phyloP scores from a whole-genome alignment of 2,329 filamentous ascomycete species.

The Dothistroma septosporum region DNA sequence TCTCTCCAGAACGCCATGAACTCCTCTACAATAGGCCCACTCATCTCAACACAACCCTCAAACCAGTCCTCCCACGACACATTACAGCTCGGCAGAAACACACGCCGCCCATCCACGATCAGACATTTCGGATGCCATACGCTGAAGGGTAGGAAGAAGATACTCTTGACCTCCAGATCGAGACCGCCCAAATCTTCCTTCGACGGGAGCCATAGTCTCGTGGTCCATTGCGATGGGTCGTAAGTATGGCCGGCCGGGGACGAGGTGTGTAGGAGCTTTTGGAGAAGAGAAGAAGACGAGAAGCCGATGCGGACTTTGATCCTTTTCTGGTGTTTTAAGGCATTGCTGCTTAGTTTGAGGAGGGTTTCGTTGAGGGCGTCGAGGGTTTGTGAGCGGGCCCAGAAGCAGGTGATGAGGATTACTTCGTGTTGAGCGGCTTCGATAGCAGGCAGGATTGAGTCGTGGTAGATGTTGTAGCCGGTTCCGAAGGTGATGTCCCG shows the following conservation, averaged over 20 bases:
- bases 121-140: slow-evolving; percentile 88
- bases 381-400: slow-evolving; percentile 63
- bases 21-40: slow-evolving; percentile 57
- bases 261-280: slow-evolving; percentile 72
- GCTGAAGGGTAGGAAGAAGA: slow-evolving; percentile 75
- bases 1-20: slow-evolving; percentile 62
- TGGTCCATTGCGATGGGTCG: slow-evolving; percentile 54
- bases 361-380: slow-evolving; percentile 57
- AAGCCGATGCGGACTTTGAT: slow-evolving; percentile 70
- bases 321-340: slow-evolving; percentile 30
- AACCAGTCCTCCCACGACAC: slow-evolving; percentile 87
- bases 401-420: slow-evolving; percentile 78
- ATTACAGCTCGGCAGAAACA: slow-evolving; percentile 75
- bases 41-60: slow-evolving; percentile 67
- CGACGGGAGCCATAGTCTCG: slow-evolving; percentile 60
- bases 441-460: slow-evolving; percentile 57
- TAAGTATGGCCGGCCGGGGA: slow-evolving; percentile 61
- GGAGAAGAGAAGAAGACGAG: slow-evolving; percentile 66
- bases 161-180: slow-evolving; percentile 66
- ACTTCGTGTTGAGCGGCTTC: slow-evolving; percentile 59
- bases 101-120: slow-evolving; percentile 62
- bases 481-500: slow-evolving; percentile 43
- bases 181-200: slow-evolving; percentile 55
- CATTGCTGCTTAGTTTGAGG: slow-evolving; percentile 53
- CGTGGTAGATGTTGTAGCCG: slow-evolving; percentile 40